phyloP scores from a whole-genome alignment of 768 basidiomycete species.

The Stropharia rugosoannulata region DNA sequence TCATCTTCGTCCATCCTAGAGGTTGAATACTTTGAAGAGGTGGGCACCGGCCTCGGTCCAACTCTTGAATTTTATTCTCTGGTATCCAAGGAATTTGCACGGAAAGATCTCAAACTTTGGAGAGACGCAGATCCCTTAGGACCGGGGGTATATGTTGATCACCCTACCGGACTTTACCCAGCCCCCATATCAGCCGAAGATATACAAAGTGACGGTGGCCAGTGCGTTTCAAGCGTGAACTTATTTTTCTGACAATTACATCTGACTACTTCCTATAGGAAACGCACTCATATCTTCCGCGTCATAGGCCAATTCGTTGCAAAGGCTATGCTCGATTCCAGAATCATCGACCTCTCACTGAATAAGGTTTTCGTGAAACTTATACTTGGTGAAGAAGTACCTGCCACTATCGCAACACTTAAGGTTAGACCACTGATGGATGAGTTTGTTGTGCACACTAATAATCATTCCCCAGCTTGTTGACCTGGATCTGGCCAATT shows the following conservation, averaged over 20 bases:
- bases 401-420: conserved; percentile 79
- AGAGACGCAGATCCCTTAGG: conserved; percentile 73
- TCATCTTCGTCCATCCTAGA: conserved; percentile 92
- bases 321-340: conserved; percentile 94
- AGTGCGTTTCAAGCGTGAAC: conserved; percentile 44
- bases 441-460: conserved; percentile 8
- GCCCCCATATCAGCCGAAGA: conserved; percentile 75
- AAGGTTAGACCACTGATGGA: conserved; percentile 47
- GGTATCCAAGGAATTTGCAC: conserved; percentile 92
- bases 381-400: conserved; percentile 83
- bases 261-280: conserved; percentile 41
- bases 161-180: conserved; percentile 87
- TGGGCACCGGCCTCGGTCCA: conserved; percentile 95
- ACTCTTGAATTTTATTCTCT: conserved; percentile 99
- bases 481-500: conserved; percentile 83
- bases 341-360: conserved; percentile 94
- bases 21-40: conserved; percentile 98
- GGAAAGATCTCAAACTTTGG: conserved; percentile 89
- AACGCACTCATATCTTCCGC: conserved; percentile 82
- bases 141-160: conserved; percentile 72
- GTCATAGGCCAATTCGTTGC: conserved; percentile 96
- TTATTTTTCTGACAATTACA: not conserved
- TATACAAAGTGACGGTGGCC: conserved; percentile 68
- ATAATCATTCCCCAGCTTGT: conserved; percentile 53
- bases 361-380: conserved; percentile 95